A percentile compares a stretch with the other conserved stretches of the same genome.
Conservation (phyloP, 768 basidiomycete species). For the Kwoniella mangroviensis region DNA sequence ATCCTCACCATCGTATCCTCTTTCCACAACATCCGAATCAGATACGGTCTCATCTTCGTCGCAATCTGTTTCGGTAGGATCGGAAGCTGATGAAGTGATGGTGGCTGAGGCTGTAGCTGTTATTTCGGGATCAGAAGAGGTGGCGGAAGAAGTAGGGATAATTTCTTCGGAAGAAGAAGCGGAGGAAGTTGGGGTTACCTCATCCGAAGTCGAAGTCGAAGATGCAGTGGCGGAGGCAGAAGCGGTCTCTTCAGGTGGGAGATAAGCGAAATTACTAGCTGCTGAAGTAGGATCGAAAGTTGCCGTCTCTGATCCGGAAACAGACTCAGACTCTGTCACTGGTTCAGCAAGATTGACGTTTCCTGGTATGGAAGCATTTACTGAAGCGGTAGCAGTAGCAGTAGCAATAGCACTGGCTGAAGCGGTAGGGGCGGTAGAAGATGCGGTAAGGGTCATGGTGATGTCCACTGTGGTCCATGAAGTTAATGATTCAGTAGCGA, state of each 20-base stretch:
- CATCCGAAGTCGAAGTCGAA: conserved; percentile 5
- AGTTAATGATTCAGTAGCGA: conserved; percentile 46
- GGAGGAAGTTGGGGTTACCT: conserved; percentile 12
- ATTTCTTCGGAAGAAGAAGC: conserved; percentile 21
- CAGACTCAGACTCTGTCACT: neutral
- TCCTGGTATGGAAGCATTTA: conserved; percentile 1
- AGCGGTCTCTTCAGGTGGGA: conserved; percentile 15
- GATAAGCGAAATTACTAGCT: conserved; percentile 12
- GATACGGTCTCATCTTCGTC: conserved; percentile 2
- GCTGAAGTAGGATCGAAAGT: conserved; percentile 7
- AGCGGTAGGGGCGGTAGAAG: conserved; percentile 10
- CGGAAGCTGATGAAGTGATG: conserved; percentile 18
- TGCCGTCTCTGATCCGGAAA: neutral
- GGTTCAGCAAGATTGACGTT: conserved; percentile 8
- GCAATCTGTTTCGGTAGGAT: conserved; percentile 22
- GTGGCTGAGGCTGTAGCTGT: conserved; percentile 10
- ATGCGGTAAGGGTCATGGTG: conserved; percentile 45
- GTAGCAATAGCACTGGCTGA: conserved; percentile 1
- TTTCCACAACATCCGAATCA: conserved; percentile 17
- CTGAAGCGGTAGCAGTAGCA: conserved; percentile 6
- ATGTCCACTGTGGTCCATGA: conserved; percentile 43
- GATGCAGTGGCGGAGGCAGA: conserved; percentile 11
- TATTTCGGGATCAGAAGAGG: neutral
- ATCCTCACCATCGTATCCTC: conserved; percentile 20
- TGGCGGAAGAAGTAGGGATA: conserved; percentile 15